Evolutionary conservation across 108 stramenopile species (phyloP).

Genomic region (Ochromonas danica): DNA sequence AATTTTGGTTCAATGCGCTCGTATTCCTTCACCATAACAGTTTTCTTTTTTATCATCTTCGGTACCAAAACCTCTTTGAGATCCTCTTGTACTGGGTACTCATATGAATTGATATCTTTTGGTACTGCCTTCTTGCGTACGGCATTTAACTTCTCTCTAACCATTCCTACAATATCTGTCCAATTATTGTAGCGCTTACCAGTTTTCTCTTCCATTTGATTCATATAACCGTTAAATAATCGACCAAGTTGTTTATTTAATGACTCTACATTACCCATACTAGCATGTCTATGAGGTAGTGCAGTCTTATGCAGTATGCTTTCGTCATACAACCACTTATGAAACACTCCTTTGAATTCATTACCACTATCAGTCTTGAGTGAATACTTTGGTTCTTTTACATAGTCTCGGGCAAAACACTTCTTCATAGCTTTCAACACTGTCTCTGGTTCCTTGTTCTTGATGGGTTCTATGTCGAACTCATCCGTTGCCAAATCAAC

Average conservation of each 20-base stretch:
- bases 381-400: slow-evolving; percentile 21
- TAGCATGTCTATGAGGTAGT: neutral
- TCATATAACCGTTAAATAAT: slow-evolving; percentile 30
- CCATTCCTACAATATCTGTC: neutral
- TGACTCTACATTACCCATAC: neutral
- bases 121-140: neutral
- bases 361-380: slow-evolving; percentile 22
- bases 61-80: neutral
- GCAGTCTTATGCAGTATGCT: slow-evolving; percentile 1
- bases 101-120: neutral
- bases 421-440: slow-evolving; percentile 13
- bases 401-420: slow-evolving; percentile 20
- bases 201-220: slow-evolving; percentile 19
- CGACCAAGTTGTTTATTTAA: slow-evolving; percentile 31
- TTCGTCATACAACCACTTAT: slow-evolving; percentile 19
- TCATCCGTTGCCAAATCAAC: slow-evolving; percentile 31
- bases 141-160: neutral
- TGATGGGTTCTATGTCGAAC: slow-evolving; percentile 35
- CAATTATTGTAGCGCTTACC: slow-evolving; percentile 20
- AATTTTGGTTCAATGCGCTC: slow-evolving; percentile 7
- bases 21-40: too few species aligned
- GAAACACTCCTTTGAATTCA: slow-evolving; percentile 35
- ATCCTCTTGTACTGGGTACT: neutral
- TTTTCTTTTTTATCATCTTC: too few species aligned
- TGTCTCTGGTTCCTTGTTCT: slow-evolving; percentile 10